phyloP scores from a whole-genome alignment of 2,329 filamentous ascomycete genomes.

The Fusarium heterosporum region DNA sequence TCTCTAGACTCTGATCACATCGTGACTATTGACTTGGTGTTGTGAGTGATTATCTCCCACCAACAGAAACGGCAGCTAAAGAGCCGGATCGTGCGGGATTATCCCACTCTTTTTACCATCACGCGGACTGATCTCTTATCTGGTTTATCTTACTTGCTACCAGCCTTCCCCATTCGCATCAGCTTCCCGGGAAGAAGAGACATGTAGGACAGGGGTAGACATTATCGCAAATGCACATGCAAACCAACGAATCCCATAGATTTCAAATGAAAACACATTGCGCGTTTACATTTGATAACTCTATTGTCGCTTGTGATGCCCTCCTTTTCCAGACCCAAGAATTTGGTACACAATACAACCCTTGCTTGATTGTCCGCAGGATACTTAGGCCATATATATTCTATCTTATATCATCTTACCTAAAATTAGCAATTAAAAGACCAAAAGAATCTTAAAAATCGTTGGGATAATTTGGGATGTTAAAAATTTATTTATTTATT shows the following conservation, averaged over 20 bases:
- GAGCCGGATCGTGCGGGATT: slow-evolving; percentile 20
- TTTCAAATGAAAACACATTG: neutral
- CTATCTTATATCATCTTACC: too few relatives aligned
- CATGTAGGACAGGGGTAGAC: slow-evolving; percentile 6
- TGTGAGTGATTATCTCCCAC: slow-evolving; percentile 15
- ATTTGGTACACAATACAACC: too few relatives aligned
- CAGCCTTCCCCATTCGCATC: slow-evolving; percentile 3
- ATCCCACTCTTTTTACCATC: slow-evolving; percentile 32
- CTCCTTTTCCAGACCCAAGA: neutral
- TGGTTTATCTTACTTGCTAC: slow-evolving; percentile 9
- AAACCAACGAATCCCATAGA: neutral
- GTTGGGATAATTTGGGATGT: too few relatives aligned
- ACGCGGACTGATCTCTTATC: slow-evolving; percentile 38
- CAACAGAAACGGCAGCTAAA: slow-evolving; percentile 32
- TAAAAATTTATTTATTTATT: too few relatives aligned
- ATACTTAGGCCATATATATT: too few relatives aligned
- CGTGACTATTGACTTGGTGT: slow-evolving; percentile 27
- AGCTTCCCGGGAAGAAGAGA: neutral
- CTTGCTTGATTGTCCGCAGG: too few relatives aligned
- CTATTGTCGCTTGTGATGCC: neutral
- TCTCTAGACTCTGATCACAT: neutral
- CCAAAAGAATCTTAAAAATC: too few relatives aligned
- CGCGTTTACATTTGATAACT: neutral
- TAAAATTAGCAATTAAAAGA: too few relatives aligned
- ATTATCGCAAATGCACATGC: slow-evolving; percentile 11